Base-by-base conservation (phyloP, 345 rosid species). In the Boechera divaricarpa region DNA sequence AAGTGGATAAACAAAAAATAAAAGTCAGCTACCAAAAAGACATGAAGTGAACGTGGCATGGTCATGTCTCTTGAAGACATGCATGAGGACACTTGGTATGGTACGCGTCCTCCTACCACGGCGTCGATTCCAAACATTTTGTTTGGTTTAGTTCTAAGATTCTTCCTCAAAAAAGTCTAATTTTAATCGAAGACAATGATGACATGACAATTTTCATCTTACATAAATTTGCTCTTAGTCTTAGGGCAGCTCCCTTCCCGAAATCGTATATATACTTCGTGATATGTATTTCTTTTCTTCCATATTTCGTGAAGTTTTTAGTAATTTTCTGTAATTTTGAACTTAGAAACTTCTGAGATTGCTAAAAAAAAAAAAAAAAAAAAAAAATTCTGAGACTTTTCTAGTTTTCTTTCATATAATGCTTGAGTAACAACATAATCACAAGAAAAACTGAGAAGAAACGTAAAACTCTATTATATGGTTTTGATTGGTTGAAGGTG, bases 41-140 rank as follows among this genome's bases (percentile, higher is more conserved):
- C 54, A 60, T 53, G 70, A 73, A 73, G 78, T 49, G 74, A 79
- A 79, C 78, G 82, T 79, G 82, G 70, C 82, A 38, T 42, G 12
- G 65, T 6, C 41, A 33, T 35, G 59, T 79, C 64, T 73, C 52
- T 32, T 3, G 74, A 67, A 73, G 74, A 60, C 82, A 79, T 73
- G 82, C 82, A 67, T 5, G 64, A 45, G 16, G 82, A 79, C 82
- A 79, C 69, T 79, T 79, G 74, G 68, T 35, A n/a, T 73, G 70
- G 57, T 67, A 78, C 78, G 82, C 64, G 82, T 73, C 82, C 47
- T 57, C 67, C 39, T 64, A 16, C 7, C 36, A 69, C 79, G 63
- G 69, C 69, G 55, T 76, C 69, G 48, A 69, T 41, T 69, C 79
- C 74, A 13, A 68, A 36, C 69, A 61, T 59, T 39, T 76, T 68